Base-by-base conservation (phyloP, 2,329 filamentous ascomycete genomes). In the Cordyceps farinosa region DNA sequence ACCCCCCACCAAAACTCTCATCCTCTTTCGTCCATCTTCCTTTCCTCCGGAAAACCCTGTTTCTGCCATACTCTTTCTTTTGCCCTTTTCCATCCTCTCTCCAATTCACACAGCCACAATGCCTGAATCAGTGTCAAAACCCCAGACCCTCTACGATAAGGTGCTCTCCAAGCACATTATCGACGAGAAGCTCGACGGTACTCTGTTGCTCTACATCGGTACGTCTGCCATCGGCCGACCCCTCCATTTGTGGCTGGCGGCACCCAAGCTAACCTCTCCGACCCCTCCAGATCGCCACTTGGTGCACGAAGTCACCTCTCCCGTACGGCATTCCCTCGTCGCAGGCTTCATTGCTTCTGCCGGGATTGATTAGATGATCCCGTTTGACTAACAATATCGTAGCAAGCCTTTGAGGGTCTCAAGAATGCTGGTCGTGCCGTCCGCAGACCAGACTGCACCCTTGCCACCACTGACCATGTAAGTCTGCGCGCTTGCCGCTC, bases 271-370 rank as follows among this genome's bases (percentile, higher is more conserved):
- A 42, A 36, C 13, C 56, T 17, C 42, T 15, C 22, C 27, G 11
- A 50, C 11, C n/a, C 40, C 17, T 45, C 27, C 56, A 93, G 92
- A 96, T 79, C 87, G 95, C 77, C 95, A 99, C 83, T 84, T 99
- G 66, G 93, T 98, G 66, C 95, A 99, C 76, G 95, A 99, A 83
- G 95, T 99, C 75, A 99, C 95, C 71, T 97, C 94, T 71, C 95
- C 95, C 67, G 90, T 92, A 84, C 74, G 88, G 50, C 17, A 36
- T 13, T 13, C 13, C 27, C n/a, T 59, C 55, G 27, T 61, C 54
- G 6, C 58, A 57, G 40, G 22, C 17, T 30, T 57, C 5, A 4
- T 22, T 36, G 11, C 40, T 36, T 32, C 1, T 2, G 45, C n/a
- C 30, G 32, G 34, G 10, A 34, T 9, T 27, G 36, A 61, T 11